Conservation (phyloP, 2,329 filamentous ascomycete genomes). For the Colletotrichum echinochloae region DNA sequence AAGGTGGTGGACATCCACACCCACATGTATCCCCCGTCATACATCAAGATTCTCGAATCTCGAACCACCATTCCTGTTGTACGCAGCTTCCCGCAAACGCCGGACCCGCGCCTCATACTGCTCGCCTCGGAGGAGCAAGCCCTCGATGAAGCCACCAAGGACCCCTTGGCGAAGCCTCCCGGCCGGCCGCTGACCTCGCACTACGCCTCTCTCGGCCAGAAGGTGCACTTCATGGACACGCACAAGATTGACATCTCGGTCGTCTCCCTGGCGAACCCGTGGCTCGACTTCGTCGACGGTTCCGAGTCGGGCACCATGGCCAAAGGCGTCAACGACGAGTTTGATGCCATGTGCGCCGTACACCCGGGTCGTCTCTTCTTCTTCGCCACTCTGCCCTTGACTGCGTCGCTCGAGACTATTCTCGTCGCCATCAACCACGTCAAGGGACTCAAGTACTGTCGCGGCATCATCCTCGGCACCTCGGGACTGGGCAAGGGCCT, state of each 20-base stretch:
- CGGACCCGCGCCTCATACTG: slow-evolving; percentile 74
- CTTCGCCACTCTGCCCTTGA: slow-evolving; percentile 85
- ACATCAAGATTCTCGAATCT: slow-evolving; percentile 70
- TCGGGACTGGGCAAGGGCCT: slow-evolving; percentile 83
- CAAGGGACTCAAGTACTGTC: slow-evolving; percentile 71
- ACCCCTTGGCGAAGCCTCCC: slow-evolving; percentile 68
- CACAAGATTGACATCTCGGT: slow-evolving; percentile 87
- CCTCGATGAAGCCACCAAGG: slow-evolving; percentile 63
- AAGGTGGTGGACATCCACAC: slow-evolving; percentile 75
- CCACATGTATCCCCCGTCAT: slow-evolving; percentile 76
- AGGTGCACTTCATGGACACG: slow-evolving; percentile 87
- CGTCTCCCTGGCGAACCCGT: slow-evolving; percentile 91
- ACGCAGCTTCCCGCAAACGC: slow-evolving; percentile 68
- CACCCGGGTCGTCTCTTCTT: slow-evolving; percentile 80
- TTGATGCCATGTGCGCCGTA: slow-evolving; percentile 76
- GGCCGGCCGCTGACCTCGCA: slow-evolving; percentile 86
- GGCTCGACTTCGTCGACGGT: slow-evolving; percentile 84
- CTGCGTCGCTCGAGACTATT: slow-evolving; percentile 71
- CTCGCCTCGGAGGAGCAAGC: slow-evolving; percentile 63
- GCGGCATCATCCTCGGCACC: slow-evolving; percentile 91
- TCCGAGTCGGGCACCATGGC: slow-evolving; percentile 74
- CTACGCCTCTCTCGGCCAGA: slow-evolving; percentile 83
- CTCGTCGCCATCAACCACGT: slow-evolving; percentile 75
- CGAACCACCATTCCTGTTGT: slow-evolving; percentile 76
- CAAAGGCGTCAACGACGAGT: slow-evolving; percentile 78